Conservation (phyloP, 2,329 filamentous ascomycete genomes). For the Aspergillus floridensis region DNA sequence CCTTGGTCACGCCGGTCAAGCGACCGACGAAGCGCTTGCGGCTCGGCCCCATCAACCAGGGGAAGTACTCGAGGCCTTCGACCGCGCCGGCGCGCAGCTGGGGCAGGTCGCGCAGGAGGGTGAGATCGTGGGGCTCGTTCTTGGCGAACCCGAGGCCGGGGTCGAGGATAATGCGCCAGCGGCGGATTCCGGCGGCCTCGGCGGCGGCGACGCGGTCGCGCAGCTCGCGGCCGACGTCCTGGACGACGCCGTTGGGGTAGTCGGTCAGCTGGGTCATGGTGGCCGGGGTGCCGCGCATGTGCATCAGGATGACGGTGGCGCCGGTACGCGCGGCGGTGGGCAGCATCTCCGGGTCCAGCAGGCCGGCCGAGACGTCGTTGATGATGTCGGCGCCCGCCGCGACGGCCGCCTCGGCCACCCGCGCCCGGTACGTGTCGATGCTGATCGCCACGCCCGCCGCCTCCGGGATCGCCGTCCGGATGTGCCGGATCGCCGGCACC, state of each 20-base stretch:
- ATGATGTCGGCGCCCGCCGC: slow-evolving; percentile 82
- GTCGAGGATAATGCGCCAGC: slow-evolving; percentile 94
- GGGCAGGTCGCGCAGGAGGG: slow-evolving; percentile 67
- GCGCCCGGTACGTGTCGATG: slow-evolving; percentile 87
- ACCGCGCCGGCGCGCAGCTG: slow-evolving; percentile 52
- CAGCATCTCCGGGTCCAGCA: slow-evolving; percentile 78
- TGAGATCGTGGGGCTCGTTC: slow-evolving; percentile 73
- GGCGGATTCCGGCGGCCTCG: slow-evolving; percentile 75
- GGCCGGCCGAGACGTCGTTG: slow-evolving; percentile 88
- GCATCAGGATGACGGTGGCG: slow-evolving; percentile 81
- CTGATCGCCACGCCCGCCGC: slow-evolving; percentile 68
- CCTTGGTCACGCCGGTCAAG: slow-evolving; percentile 71
- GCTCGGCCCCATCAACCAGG: slow-evolving; percentile 87
- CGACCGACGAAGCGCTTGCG: slow-evolving; percentile 85
- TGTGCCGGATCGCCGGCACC: slow-evolving; percentile 71
- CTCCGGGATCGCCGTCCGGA: slow-evolving; percentile 63
- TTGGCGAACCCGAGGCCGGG: slow-evolving; percentile 96
- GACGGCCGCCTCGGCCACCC: slow-evolving; percentile 74
- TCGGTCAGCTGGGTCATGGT: slow-evolving; percentile 71
- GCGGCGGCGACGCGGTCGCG: slow-evolving; percentile 68
- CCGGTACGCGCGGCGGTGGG: slow-evolving; percentile 72
- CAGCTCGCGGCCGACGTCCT: slow-evolving; percentile 66
- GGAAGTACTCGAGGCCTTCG: slow-evolving; percentile 56
- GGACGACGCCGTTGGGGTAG: slow-evolving; percentile 68
- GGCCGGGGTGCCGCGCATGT: slow-evolving; percentile 83